These are phyloP conservation scores for Gentiana macrophylla DNA, from an alignment of 257 asterid species.

Conservation along the genomic window DNA sequence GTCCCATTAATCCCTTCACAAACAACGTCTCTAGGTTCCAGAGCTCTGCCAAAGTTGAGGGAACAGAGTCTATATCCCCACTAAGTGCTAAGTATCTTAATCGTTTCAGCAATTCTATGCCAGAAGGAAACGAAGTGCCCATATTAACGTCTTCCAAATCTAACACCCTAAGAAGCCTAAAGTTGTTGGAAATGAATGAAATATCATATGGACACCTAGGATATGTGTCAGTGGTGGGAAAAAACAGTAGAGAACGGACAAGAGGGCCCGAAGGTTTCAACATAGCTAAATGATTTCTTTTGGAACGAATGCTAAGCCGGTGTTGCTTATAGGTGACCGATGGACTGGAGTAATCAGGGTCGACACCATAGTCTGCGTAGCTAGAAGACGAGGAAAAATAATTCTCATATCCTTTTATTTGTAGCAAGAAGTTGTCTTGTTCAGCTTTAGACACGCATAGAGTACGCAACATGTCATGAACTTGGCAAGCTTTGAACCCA, in stretches of 20 bases:
- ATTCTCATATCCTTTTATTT: background rate
- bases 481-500: slow-evolving; percentile 8
- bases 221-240: background rate
- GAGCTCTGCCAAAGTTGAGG: slow-evolving; percentile 2
- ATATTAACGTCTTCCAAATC: background rate
- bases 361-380: background rate
- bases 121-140: background rate
- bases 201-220: background rate
- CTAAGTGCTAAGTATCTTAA: slow-evolving; percentile 10
- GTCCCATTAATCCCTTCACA: slow-evolving; percentile 4
- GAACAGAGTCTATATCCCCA: background rate
- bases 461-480: slow-evolving; percentile 7
- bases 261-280: background rate
- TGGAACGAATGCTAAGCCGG: background rate
- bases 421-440: background rate
- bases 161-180: slow-evolving; percentile 4
- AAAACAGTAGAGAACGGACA: slow-evolving; percentile 1
- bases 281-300: background rate
- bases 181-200: slow-evolving; percentile 4
- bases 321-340: background rate
- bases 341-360: background rate
- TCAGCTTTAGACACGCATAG: slow-evolving; percentile 4
- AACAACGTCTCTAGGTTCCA: slow-evolving; percentile 7
- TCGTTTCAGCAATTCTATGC: background rate
- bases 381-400: background rate